phyloP scores from a whole-genome alignment of 2,329 filamentous ascomycete genomes.

The Fusarium nelsonii region DNA sequence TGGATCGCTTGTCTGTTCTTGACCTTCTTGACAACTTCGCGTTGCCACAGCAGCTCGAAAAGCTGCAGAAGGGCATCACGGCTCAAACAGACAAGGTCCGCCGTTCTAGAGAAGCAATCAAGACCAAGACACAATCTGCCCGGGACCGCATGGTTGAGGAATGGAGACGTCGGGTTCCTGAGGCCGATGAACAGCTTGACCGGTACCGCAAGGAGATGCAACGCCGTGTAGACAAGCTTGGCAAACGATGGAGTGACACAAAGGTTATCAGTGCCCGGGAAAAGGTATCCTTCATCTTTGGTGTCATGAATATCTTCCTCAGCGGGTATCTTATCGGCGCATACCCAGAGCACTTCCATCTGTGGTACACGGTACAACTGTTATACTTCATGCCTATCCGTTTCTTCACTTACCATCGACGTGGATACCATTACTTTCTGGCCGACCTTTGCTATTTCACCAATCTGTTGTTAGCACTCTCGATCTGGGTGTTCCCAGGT shows the following conservation, averaged over 20 bases:
- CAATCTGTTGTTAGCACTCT: conserved; percentile 85
- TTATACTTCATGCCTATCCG: conserved; percentile 98
- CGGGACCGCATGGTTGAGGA: conserved; percentile 92
- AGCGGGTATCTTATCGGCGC: conserved; percentile 94
- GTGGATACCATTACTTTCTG: conserved; percentile 96
- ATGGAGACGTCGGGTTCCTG: conserved; percentile 87
- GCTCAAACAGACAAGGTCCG: conserved; percentile 88
- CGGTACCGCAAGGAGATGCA: conserved; percentile 91
- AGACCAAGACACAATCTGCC: conserved; percentile 80
- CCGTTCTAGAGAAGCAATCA: conserved; percentile 83
- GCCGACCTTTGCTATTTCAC: conserved; percentile 99
- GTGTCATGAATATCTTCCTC: conserved; percentile 97
- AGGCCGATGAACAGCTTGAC: conserved; percentile 91
- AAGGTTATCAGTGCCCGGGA: conserved; percentile 89
- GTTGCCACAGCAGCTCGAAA: conserved; percentile 89
- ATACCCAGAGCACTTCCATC: conserved; percentile 85
- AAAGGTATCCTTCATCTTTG: conserved; percentile 95
- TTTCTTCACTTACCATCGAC: conserved; percentile 89
- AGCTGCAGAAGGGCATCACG: conserved; percentile 84
- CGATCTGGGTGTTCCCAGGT: conserved; percentile 89
- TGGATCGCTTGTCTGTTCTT: conserved; percentile 91
- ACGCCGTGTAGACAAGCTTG: conserved; percentile 87
- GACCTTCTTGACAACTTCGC: conserved; percentile 96
- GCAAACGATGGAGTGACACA: conserved; percentile 87
- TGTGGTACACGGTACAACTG: conserved; percentile 91